Base-by-base conservation (phyloP, 441 rosid species). In the Capsella rubella region DNA sequence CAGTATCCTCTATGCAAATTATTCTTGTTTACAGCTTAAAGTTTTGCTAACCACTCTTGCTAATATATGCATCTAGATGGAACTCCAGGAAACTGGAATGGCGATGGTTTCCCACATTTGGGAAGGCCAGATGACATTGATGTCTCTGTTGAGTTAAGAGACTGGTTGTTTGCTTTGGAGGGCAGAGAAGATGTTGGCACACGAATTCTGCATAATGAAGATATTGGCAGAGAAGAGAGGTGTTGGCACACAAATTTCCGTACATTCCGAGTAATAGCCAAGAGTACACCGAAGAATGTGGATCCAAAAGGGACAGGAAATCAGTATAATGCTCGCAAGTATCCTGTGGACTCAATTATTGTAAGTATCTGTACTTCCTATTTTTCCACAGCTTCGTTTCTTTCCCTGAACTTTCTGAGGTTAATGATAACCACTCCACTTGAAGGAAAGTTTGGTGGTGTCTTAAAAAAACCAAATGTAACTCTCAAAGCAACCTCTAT, bases 141-240 rank as follows among this genome's bases (percentile, higher is more conserved):
- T 79, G 87, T 90, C 58, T 81, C 85, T 43, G 45, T 93, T 61
- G 97, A 91, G 78, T 83, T 95, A 72, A 88, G 81, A 79, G 91
- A 95, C 81, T 95, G 98, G 99, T 78, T 95, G 75, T 95, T 95
- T 90, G 94, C 99, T 71, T 88, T 95, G 69, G 97, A 93, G 84
- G 95, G 97, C 63, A 90, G 85, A 55, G 84, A 87, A 55, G 97
- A 91, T 56, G 81, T 47, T 82, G 71, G 85, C 84, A 47, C 10
- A 47, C 1, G 4, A 8, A 16, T 47, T 47, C 8, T 47, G 25
- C 8, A 47, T 75, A 81, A 77, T 46, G 80, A 79, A 70, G 78
- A 78, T 73, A 67, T 81, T 43, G 77, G 80, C 58, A 84, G 98
- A 80, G 99, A 93, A 82, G 89, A 89, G 79, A 86, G 88, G 83